A percentile compares a stretch with the other conserved stretches of the same genome.
These are phyloP conservation scores for Brettanomyces custersianus DNA, from an alignment of 805 yeast genomes.

Conservation along the genomic window DNA sequence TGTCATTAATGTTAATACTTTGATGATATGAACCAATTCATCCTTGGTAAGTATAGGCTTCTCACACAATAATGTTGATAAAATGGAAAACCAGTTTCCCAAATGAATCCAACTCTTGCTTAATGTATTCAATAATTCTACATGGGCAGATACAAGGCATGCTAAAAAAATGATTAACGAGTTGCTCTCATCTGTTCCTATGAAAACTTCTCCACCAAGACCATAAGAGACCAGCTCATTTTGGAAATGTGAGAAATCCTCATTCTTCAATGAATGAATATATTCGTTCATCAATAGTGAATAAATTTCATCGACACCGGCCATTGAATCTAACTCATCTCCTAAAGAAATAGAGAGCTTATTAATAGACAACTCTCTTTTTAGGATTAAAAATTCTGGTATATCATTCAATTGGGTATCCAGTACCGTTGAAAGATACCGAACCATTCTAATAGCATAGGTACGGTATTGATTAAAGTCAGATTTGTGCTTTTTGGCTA, in stretches of 20 bases:
- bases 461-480: conserved; percentile 6
- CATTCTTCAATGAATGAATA: conserved; percentile 10
- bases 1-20: conserved; percentile 10
- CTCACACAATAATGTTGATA: conserved; percentile 5
- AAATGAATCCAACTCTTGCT: conserved; percentile 19
- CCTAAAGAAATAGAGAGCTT: conserved; percentile 14
- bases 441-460: conserved; percentile 12
- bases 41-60: conserved; percentile 7
- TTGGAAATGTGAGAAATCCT: conserved; percentile 7
- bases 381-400: conserved; percentile 13
- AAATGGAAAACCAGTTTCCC: conserved; percentile 16
- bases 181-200: conserved; percentile 6
- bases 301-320: conserved; percentile 14
- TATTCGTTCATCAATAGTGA: conserved; percentile 15
- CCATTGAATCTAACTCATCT: conserved; percentile 18
- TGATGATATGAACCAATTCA: conserved; percentile 13
- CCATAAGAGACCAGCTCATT: conserved; percentile 11
- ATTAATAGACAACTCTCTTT: conserved; percentile 13
- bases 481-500: conserved; percentile 2
- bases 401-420: conserved; percentile 7
- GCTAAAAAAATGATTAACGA: conserved; percentile 14
- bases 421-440: conserved; percentile 20
- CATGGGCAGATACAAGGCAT: conserved; percentile 13
- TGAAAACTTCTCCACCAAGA: conserved; percentile 3
- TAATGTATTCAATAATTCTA: conserved; percentile 5